These are phyloP conservation scores for Mariannaea sp. DNA, from an alignment of 2,329 filamentous ascomycete species.

Conservation along the genomic window DNA sequence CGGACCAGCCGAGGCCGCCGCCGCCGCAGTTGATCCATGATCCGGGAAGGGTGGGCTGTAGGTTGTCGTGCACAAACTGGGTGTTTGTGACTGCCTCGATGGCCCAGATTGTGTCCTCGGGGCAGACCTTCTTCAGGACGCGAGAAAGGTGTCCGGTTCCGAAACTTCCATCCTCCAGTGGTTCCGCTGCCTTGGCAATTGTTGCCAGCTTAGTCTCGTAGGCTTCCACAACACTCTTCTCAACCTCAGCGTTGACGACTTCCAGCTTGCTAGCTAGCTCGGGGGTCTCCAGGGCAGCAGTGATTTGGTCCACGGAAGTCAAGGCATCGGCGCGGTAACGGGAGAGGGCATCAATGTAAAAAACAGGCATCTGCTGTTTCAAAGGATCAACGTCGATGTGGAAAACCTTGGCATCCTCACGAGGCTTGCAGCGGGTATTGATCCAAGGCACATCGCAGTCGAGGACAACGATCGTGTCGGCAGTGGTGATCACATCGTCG, in stretches of 20 bases:
- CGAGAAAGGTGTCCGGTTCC: slow-evolving; percentile 48
- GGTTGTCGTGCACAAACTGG: slow-evolving; percentile 68
- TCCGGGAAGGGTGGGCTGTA: slow-evolving; percentile 69
- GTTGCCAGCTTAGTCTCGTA: slow-evolving; percentile 63
- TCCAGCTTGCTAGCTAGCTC: slow-evolving; percentile 47
- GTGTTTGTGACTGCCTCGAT: slow-evolving; percentile 80
- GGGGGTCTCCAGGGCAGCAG: slow-evolving; percentile 59
- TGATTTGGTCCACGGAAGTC: slow-evolving; percentile 71
- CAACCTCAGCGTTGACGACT: slow-evolving; percentile 22
- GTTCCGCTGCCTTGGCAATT: slow-evolving; percentile 62
- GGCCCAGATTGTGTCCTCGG: slow-evolving; percentile 68
- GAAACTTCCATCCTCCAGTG: slow-evolving; percentile 61
- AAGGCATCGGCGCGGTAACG: slow-evolving; percentile 70
- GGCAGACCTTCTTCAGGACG: slow-evolving; percentile 41
- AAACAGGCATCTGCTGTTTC: slow-evolving; percentile 74
- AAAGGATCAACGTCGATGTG: slow-evolving; percentile 70
- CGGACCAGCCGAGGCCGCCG: slow-evolving; percentile 80
- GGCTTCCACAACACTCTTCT: slow-evolving; percentile 57
- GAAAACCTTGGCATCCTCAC: slow-evolving; percentile 58
- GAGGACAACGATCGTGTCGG: slow-evolving; percentile 83
- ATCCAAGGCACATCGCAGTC: slow-evolving; percentile 96
- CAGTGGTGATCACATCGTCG: slow-evolving; percentile 73
- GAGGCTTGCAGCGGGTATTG: slow-evolving; percentile 69
- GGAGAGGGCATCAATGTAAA: slow-evolving; percentile 69
- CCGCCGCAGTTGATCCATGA: slow-evolving; percentile 83